Evolutionary conservation across 805 yeast species (phyloP).

Genomic region (Kodamaea lidongshanica): DNA sequence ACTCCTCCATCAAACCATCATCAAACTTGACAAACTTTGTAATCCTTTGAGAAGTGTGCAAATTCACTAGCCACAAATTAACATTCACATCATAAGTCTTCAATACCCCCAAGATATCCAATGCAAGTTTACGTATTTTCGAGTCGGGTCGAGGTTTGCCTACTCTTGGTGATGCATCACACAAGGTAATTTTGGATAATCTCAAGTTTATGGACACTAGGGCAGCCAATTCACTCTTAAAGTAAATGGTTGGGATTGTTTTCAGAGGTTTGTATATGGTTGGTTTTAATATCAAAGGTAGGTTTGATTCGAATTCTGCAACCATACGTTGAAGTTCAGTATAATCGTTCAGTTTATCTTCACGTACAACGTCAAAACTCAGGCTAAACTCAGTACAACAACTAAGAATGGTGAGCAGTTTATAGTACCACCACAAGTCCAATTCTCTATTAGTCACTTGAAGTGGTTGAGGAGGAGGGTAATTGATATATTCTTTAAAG

Average conservation of each 20-base stretch:
- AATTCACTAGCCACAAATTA: constrained; percentile 30
- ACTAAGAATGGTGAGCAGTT: constrained; percentile 23
- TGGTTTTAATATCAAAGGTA: constrained; percentile 29
- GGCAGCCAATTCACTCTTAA: constrained; percentile 32
- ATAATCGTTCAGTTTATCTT: constrained; percentile 25
- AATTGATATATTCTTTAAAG: constrained; percentile 12
- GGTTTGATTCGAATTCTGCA: constrained; percentile 23
- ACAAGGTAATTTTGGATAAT: constrained; percentile 25
- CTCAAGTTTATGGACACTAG: constrained; percentile 25
- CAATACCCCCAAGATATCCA: constrained; percentile 34
- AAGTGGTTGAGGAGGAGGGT: constrained; percentile 1
- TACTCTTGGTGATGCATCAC: constrained; percentile 18
- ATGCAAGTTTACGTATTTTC: constrained; percentile 13
- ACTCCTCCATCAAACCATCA: no score
- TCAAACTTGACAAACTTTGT: constrained; percentile 4
- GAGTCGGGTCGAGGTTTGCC: neutral
- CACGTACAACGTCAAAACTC: constrained; percentile 19
- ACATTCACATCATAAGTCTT: constrained; percentile 30
- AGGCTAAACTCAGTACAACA: constrained; percentile 25
- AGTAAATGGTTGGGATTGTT: constrained; percentile 29
- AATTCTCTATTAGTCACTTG: constrained; percentile 9
- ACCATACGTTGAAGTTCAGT: constrained; percentile 18
- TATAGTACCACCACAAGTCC: constrained; percentile 34
- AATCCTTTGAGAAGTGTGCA: constrained; percentile 17
- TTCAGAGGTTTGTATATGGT: constrained; percentile 24